A percentile compares a stretch with the other conserved stretches of the same genome.
Evolutionary conservation across 2,329 filamentous ascomycete genomes (phyloP).

Genomic region (Neofusicoccum cordaticola): DNA sequence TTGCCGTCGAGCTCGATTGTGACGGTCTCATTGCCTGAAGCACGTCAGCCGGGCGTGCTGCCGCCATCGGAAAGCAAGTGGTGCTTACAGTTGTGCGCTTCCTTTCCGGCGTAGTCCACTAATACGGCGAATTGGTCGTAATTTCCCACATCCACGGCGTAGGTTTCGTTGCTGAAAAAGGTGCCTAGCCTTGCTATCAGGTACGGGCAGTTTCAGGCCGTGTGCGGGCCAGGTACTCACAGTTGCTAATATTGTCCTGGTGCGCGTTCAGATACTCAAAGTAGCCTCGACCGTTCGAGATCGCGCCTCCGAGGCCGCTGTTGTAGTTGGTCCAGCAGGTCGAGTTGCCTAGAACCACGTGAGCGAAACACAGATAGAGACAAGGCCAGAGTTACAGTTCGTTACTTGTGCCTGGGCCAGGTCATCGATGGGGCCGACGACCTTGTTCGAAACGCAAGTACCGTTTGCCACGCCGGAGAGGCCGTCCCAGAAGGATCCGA

Average conservation of each 20-base stretch:
- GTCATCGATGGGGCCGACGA: neutral
- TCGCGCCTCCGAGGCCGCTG: too few species aligned
- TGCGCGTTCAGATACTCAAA: neutral
- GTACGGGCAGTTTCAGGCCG: too few species aligned
- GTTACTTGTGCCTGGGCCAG: neutral
- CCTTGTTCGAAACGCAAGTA: neutral
- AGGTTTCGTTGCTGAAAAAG: neutral
- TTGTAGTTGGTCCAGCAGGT: neutral
- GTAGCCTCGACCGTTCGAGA: too few species aligned
- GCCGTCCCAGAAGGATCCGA: neutral
- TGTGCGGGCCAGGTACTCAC: neutral
- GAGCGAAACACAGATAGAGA: neutral
- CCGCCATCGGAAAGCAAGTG: too few species aligned
- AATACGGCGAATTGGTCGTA: neutral
- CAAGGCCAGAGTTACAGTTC: neutral
- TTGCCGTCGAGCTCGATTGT: conserved; percentile 14
- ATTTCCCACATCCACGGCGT: neutral
- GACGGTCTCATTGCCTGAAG: conserved; percentile 15
- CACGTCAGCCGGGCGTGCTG: neutral
- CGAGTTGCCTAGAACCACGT: neutral
- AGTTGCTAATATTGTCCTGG: neutral
- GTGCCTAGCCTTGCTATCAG: neutral
- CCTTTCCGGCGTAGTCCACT: neutral
- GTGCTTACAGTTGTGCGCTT: neutral
- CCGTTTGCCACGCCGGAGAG: neutral